Evolutionary conservation across 2,329 filamentous ascomycete genomes (phyloP).

Genomic region (Triangularia setosa): DNA sequence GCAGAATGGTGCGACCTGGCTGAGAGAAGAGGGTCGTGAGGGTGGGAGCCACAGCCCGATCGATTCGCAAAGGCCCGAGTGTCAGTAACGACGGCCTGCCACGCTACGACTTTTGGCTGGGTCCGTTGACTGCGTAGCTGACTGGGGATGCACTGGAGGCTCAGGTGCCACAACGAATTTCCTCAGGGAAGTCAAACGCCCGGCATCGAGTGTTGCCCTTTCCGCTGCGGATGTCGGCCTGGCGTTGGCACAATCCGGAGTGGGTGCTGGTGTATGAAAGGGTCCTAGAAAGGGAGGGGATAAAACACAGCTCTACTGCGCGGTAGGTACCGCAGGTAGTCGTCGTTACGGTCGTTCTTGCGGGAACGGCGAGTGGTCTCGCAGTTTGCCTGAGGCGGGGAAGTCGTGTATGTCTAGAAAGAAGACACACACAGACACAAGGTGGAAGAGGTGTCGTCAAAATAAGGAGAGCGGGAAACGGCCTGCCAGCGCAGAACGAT

Average conservation of each 20-base stretch:
- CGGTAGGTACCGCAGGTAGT: not conserved
- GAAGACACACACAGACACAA: not conserved
- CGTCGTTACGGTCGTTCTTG: not conserved
- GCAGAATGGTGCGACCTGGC: constrained; percentile 20
- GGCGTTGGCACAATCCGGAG: not conserved
- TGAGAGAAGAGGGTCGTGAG: constrained; percentile 3
- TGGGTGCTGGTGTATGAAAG: not conserved
- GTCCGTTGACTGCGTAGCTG: not conserved
- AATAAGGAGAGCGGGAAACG: not conserved
- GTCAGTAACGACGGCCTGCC: constrained; percentile 4
- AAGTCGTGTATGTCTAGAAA: not conserved
- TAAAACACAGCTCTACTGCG: not conserved
- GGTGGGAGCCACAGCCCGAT: constrained; percentile 7
- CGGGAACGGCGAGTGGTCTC: not conserved
- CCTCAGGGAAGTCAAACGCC: not conserved
- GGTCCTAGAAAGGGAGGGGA: not conserved
- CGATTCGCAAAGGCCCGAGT: constrained; percentile 16
- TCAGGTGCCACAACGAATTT: not conserved
- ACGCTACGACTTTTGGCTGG: constrained; percentile 5
- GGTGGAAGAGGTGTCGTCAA: not conserved
- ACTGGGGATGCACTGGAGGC: not conserved
- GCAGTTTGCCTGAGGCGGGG: not conserved
- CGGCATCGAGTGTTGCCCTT: not conserved
- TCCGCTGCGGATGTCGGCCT: not conserved
- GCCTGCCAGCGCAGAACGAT: not conserved